Percentiles rank a stretch among this genome's conserved stretches.
Evolutionary conservation across 176 grass and related monocot species (phyloP).

Genomic region (Leersia perrieri): DNA sequence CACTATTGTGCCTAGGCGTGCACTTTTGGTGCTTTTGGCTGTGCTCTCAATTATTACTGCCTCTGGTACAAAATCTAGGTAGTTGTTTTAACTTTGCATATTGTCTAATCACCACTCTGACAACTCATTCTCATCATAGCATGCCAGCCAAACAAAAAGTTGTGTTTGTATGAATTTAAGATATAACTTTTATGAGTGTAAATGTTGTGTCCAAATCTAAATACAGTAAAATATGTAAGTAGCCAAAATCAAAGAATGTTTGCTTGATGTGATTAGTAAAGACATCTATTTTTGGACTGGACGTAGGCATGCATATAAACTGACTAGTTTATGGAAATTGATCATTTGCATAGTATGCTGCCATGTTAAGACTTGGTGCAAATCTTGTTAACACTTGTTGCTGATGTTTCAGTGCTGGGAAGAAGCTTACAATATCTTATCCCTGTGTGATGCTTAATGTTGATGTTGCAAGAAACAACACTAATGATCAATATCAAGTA

Average conservation of each 20-base stretch:
- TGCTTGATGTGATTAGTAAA: neutral
- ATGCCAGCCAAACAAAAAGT: neutral
- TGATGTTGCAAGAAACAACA: conserved; percentile 93
- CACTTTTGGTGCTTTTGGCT: no score
- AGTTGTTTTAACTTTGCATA: neutral
- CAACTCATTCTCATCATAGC: neutral
- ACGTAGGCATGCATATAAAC: neutral
- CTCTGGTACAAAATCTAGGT: neutral
- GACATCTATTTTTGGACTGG: conserved; percentile 21
- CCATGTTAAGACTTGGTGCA: conserved; percentile 3
- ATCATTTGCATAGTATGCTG: neutral
- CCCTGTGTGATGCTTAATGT: conserved; percentile 98
- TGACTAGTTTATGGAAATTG: conserved; percentile 3
- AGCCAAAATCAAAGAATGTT: neutral
- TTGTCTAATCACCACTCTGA: conserved; percentile 16
- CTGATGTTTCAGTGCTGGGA: conserved; percentile 66
- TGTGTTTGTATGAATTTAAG: neutral
- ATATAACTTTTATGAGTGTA: neutral
- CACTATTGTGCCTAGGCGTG: neutral
- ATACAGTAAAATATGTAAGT: neutral
- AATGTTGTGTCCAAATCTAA: neutral
- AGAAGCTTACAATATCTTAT: conserved; percentile 92
- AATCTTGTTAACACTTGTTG: conserved; percentile 28
- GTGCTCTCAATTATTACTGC: neutral
- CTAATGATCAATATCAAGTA: conserved; percentile 98